Conservation (phyloP, 257 asterid genomes). For the Verbena officinalis region DNA sequence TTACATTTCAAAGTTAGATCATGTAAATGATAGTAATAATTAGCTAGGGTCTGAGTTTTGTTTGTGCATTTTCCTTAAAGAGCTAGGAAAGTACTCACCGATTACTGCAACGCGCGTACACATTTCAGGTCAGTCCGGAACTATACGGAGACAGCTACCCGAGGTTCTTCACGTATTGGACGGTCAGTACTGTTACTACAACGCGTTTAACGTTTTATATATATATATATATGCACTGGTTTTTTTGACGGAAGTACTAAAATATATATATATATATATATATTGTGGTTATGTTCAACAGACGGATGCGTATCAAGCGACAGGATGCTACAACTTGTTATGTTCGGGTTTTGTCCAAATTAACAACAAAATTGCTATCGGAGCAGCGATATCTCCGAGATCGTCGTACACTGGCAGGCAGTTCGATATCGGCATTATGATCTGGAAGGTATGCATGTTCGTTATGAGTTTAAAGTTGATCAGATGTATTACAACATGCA, state of each 20-base stretch:
- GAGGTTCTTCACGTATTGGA: constrained; percentile 92
- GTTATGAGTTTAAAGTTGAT: too few relatives aligned
- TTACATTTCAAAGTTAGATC: not conserved
- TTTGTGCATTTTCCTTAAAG: constrained; percentile 10
- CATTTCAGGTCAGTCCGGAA: constrained; percentile 78
- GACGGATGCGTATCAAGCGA: constrained; percentile 97
- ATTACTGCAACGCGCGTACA: not conserved
- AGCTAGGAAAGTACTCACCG: too few relatives aligned
- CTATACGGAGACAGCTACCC: constrained; percentile 87
- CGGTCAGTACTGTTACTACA: constrained; percentile 56
- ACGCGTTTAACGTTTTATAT: too few relatives aligned
- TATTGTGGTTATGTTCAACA: constrained; percentile 21
- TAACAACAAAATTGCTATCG: constrained; percentile 85
- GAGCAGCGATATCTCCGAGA: constrained; percentile 96
- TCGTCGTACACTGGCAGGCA: constrained; percentile 65
- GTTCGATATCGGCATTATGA: constrained; percentile 82
- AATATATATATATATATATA: not conserved
- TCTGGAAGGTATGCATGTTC: constrained; percentile 82
- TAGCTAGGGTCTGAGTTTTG: too few relatives aligned
- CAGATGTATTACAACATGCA: too few relatives aligned
- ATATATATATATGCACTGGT: too few relatives aligned
- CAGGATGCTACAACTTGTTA: constrained; percentile 88
- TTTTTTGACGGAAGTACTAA: not conserved
- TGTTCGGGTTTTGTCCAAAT: constrained; percentile 93
- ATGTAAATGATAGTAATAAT: not conserved